Evolutionary conservation across 2,329 filamentous ascomycete species (phyloP), one percentile per base, ranked within the genome.

Genomic region (Stachybotrys elegans): DNA sequence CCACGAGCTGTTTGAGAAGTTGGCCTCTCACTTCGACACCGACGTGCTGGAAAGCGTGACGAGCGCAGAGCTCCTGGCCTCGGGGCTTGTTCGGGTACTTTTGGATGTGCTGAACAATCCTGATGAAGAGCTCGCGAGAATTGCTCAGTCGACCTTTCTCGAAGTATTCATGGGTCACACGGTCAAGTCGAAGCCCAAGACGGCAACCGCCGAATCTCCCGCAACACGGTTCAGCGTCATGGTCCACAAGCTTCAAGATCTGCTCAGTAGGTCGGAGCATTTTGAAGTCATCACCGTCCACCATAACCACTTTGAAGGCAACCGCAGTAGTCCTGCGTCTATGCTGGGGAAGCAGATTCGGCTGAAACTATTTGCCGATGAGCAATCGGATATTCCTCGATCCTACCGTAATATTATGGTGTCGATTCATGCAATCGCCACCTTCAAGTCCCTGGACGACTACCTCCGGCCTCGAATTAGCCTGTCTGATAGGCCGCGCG

Each of bases 261-360:
- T 98, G 46, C 78, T 98, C 45, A 98, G 93, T 71, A 84, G 93
- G 54, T 94, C 92, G 25, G 93, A 98, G 70, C 91, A 97, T 71
- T 98, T 97, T 57, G 93, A 98, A 61, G 92, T 98, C 36, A 81
- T 95, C 49, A 98, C 93, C 7, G 91, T 97, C 44, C 89, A 95
- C 62, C 87, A 95, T 49, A 95, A 94, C 55, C 84, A 88, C 5
- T 87, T 92, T 54, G 92, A 96, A 61, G 88, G 86, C 43, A 94
- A 88, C 53, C 83, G 91, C 47, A 94, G 85, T 64, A 96, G 88
- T 59, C 89, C 92, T 19, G 85, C 92, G 1, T 94, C 92, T 1
- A 96, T 98, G 91, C 76, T 98, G 6, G 91, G 90, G 5, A 97
- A 97, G 63, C 93, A 98, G 59, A 84, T 98, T 25, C 82, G 92